These are phyloP conservation scores for Heracleum sosnowskyi DNA, from an alignment of 129 eudicot species.

Conservation along the genomic window DNA sequence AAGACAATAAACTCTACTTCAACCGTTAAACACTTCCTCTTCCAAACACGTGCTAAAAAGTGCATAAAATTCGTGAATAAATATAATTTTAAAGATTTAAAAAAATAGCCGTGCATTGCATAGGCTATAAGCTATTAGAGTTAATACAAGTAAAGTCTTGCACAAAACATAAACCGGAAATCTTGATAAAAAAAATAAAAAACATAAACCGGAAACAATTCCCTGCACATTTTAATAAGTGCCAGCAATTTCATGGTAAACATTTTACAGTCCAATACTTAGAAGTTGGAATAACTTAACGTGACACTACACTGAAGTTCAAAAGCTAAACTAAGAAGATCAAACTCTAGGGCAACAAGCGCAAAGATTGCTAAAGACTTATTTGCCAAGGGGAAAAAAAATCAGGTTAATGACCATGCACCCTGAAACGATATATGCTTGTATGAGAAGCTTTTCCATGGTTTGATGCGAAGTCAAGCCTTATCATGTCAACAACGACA, in stretches of 20 bases:
- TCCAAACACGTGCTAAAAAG: no score
- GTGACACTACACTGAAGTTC: no score
- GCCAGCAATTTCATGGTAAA: neutral
- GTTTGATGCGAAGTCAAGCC: conserved; percentile 66
- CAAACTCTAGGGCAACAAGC: neutral
- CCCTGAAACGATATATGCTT: conserved; percentile 81
- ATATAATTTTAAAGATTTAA: no score
- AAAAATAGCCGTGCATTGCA: no score
- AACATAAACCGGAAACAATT: neutral
- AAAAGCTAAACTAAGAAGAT: neutral
- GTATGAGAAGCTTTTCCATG: conserved; percentile 73
- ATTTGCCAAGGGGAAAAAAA: conserved; percentile 23
- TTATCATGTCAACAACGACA: conserved; percentile 42
- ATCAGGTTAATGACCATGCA: conserved; percentile 66
- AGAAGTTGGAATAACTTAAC: neutral
- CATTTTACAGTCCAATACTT: no score
- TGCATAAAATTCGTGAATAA: no score
- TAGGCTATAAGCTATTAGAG: no score
- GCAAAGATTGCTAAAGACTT: conserved; percentile 4
- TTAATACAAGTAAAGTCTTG: no score
- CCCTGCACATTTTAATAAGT: neutral
- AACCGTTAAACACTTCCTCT: no score
- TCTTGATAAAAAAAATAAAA: no score
- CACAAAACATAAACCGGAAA: neutral
- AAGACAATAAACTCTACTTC: no score